phyloP scores from a whole-genome alignment of 2,329 filamentous ascomycete species.

The Monosporascus sp. region DNA sequence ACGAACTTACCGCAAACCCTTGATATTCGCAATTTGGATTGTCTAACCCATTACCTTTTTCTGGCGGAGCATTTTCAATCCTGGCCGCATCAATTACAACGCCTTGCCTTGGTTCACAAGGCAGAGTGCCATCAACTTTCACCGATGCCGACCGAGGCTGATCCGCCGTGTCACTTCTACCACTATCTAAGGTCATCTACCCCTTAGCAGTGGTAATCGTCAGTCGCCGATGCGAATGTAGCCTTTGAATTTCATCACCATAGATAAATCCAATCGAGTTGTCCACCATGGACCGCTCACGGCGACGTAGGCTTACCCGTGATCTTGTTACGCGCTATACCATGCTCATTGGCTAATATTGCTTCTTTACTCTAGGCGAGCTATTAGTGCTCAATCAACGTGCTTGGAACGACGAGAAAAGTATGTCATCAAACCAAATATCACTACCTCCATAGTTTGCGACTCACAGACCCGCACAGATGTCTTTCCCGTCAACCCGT shows the following conservation, averaged over 20 bases:
- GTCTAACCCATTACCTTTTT: neutral
- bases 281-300: conserved; percentile 58
- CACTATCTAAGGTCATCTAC: conserved; percentile 35
- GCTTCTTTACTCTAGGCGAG: conserved; percentile 58
- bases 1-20: neutral
- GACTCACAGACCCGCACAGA: conserved; percentile 43
- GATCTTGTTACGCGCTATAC: conserved; percentile 1
- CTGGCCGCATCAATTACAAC: neutral
- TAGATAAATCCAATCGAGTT: conserved; percentile 28
- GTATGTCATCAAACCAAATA: conserved; percentile 40
- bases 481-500: conserved; percentile 69
- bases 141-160: conserved; percentile 41
- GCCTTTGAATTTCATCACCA: conserved; percentile 24
- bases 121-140: conserved; percentile 17
- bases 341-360: conserved; percentile 16
- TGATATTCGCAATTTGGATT: neutral
- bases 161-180: conserved; percentile 33
- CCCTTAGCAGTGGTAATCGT: conserved; percentile 36
- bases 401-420: conserved; percentile 84
- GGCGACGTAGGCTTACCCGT: conserved; percentile 47
- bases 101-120: conserved; percentile 15
- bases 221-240: conserved; percentile 40
- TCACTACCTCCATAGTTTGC: neutral
- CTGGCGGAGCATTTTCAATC: neutral
- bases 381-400: conserved; percentile 81